Conservation (phyloP, 257 asterid genomes). For the Coffea canephora region DNA sequence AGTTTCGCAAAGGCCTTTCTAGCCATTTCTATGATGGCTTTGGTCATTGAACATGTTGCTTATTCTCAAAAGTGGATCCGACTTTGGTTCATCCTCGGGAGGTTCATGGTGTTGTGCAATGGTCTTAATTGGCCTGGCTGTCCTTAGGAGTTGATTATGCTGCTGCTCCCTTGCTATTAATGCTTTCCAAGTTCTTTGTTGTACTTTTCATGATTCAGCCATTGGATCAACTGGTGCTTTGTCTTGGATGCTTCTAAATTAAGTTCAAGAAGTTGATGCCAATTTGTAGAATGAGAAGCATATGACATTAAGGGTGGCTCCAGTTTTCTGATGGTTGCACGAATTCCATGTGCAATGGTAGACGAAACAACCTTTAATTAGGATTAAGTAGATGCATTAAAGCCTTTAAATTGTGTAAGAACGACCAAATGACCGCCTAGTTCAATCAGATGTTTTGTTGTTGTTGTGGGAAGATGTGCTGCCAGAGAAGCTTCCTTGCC, state of each 20-base stretch:
- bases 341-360: constrained; percentile 84
- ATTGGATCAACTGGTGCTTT: constrained; percentile 58
- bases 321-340: constrained; percentile 76
- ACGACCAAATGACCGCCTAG: too few species aligned
- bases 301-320: constrained; percentile 59
- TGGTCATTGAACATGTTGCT: constrained; percentile 60
- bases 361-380: too few species aligned
- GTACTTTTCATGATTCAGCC: constrained; percentile 78
- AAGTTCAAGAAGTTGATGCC: constrained; percentile 65
- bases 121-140: constrained; percentile 59
- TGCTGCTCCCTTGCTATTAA: constrained; percentile 45
- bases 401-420: too few species aligned
- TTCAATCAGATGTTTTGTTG: too few species aligned
- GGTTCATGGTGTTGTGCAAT: constrained; percentile 34
- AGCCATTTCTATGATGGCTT: constrained; percentile 55
- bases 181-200: constrained; percentile 62
- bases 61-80: constrained; percentile 63
- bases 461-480: too few species aligned
- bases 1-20: constrained; percentile 65
- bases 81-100: constrained; percentile 64
- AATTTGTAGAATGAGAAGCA: constrained; percentile 25
- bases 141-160: constrained; percentile 33
- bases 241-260: constrained; percentile 81
- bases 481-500: too few species aligned
- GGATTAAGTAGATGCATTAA: too few species aligned